Evolutionary conservation across 208 protist species (phyloP), one percentile per base, ranked within the genome.

Genomic region (Novymonas esmeraldas): DNA sequence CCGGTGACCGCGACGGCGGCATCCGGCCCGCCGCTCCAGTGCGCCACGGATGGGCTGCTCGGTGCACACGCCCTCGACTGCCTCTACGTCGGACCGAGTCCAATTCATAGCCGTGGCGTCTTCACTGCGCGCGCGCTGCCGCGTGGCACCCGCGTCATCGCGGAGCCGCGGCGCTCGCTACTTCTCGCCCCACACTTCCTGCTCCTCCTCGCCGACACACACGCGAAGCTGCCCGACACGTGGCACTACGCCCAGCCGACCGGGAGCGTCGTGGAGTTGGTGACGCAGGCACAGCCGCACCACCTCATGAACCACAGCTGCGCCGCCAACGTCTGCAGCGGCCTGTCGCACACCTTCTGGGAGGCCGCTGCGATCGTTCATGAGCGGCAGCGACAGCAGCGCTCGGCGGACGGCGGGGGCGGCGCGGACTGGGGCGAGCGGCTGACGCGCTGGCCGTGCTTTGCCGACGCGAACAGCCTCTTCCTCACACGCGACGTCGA

Each of bases 281-380:
- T 90, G n/a, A 74, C 76, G 20, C 84, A 85, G 66, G 76, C 81
- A 26, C 76, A 81, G 54, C 81, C 87, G 45, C 84, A 90, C 61
- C 87, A 93, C 63, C 33, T 93, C 0, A 69, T 93, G 62, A 93
- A 93, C 71, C 87, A 93, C 62, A 89, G 82, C 78, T 93, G 87
- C 62, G 64, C 69, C 24, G 56, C 84, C 2, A 93, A 93, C 57
- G 71, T 88, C 2, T 87, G 82, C 41, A 74, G 76, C 33, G 84
- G 87, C 13, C 78, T 93, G 29, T 93, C 87, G 13, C 76, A 34
- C n/a, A 51, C 65, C 28, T 89, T 88, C 48, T 93, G 84, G 87
- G 64, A 52, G 0, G 75, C 82, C 13, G 84, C 82, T 2, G 31
- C 22, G 14, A 62, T 67, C 0, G 73, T 66, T 14, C 64, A 16